Evolutionary conservation across 2,329 filamentous ascomycete genomes (phyloP), one percentile per base, ranked within the genome.

Genomic region (Apiospora hydei): DNA sequence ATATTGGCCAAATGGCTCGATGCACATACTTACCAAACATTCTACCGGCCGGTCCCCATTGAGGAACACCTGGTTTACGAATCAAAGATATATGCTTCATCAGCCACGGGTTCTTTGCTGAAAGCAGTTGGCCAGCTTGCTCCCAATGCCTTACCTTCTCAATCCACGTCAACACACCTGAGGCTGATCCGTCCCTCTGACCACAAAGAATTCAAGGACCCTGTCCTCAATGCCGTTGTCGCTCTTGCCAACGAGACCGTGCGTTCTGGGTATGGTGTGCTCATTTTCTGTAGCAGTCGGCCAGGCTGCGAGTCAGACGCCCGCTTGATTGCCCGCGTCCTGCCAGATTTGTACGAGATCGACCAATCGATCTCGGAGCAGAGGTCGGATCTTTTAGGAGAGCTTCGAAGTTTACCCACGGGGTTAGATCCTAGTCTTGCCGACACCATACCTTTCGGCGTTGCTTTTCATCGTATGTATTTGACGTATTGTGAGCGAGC

Each of bases 1-100:
- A 78, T 93, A 43, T 84, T 95, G 68, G 91, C 92, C 2, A 84
- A 85, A 46, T 95, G 93, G 93, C 88, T 95, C 21, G 83, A 88
- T 67, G 92, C 90, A 0, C 91, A 92, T 76, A 92, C 89, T 68
- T 94, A 94, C 77, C 89, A 91, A 75, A 94, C 93, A 2, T 88
- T 87, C 70, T 95, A 94, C 78, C 88, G 90, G 1, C 93, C 93
- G 0, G 86, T 95, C n/a, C 92, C 93, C 0, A 90, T 95, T 30
- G 88, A 94, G 69, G 93, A 95, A 76, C 89, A 93, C 77, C 83
- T 95, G 0, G 92, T 94, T 4, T 92, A 90, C 78, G 91, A 94
- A 66, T 89, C 92, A 72, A 86, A 86, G 7, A 86, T 94, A 13
- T 94, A 93, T 76, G 86, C 88, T 4, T 88, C 90, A 26, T 86